phyloP scores from a whole-genome alignment of 2,329 filamentous ascomycete species.

The Xylariaceae sp. region DNA sequence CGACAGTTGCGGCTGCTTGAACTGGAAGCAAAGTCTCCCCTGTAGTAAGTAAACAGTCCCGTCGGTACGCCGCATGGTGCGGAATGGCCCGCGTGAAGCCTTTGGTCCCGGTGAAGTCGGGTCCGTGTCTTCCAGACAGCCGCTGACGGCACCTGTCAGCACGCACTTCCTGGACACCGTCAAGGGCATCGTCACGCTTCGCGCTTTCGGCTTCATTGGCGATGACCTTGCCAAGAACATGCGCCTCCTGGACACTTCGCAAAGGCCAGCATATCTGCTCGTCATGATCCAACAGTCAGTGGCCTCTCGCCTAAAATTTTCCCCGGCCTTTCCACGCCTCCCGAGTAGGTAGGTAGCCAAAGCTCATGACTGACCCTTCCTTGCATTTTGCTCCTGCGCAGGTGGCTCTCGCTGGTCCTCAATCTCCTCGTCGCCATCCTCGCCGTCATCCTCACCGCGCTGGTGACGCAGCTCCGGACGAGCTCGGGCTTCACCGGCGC shows the following conservation, averaged over 20 bases:
- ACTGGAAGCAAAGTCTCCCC: conserved; percentile 40
- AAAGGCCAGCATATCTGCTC: conserved; percentile 44
- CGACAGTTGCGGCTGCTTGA: conserved; percentile 43
- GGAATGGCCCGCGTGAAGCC: background rate
- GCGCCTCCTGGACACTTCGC: conserved; percentile 37
- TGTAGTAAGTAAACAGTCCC: conserved; percentile 31
- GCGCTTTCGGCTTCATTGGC: conserved; percentile 41
- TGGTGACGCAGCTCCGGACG: conserved; percentile 16
- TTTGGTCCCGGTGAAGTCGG: too few species aligned
- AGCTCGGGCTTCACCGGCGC: conserved; percentile 21
- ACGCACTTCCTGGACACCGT: conserved; percentile 40
- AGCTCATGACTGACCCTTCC: conserved; percentile 1
- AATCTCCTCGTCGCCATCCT: conserved; percentile 16
- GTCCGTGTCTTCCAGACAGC: too few species aligned
- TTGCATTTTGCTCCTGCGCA: too few species aligned
- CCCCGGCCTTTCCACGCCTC: too few species aligned
- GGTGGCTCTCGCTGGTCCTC: conserved; percentile 16
- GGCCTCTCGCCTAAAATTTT: background rate
- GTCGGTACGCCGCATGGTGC: too few species aligned
- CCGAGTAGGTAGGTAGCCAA: too few species aligned
- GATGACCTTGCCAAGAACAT: conserved; percentile 34
- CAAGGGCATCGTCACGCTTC: conserved; percentile 38
- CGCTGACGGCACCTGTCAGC: too few species aligned
- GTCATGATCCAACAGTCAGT: conserved; percentile 36
- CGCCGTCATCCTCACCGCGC: conserved; percentile 14